These are phyloP conservation scores for Macroventuria anomochaeta DNA, from an alignment of 2,329 filamentous ascomycete species.

Conservation along the genomic window DNA sequence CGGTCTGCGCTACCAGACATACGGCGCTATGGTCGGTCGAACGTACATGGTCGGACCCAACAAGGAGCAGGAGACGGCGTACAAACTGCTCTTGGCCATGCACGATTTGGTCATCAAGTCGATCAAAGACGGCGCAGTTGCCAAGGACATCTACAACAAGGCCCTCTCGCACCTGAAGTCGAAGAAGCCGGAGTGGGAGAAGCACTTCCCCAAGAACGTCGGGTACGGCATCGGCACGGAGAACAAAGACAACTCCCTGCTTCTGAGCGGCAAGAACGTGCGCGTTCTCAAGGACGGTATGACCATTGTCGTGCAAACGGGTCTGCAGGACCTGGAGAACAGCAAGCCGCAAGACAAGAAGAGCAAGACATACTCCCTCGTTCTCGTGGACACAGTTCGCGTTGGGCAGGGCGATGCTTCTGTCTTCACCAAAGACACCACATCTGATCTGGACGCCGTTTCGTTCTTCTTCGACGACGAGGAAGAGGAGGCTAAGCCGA, in stretches of 20 bases:
- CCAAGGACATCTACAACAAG: slow-evolving; percentile 92
- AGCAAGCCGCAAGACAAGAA: slow-evolving; percentile 86
- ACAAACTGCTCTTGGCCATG: slow-evolving; percentile 83
- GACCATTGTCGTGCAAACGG: slow-evolving; percentile 90
- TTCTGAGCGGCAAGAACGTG: slow-evolving; percentile 85
- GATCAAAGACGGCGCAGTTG: slow-evolving; percentile 81
- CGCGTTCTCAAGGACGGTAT: slow-evolving; percentile 91
- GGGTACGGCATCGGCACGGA: slow-evolving; percentile 94
- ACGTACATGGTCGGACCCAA: slow-evolving; percentile 98
- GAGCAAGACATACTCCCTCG: slow-evolving; percentile 85
- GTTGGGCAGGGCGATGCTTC: slow-evolving; percentile 79
- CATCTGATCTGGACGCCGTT: slow-evolving; percentile 88
- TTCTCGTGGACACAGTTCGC: slow-evolving; percentile 91
- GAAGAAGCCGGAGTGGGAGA: slow-evolving; percentile 94
- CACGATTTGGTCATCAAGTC: slow-evolving; percentile 92
- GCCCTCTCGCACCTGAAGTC: slow-evolving; percentile 79
- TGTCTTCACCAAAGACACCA: slow-evolving; percentile 92
- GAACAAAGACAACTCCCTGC: slow-evolving; percentile 79
- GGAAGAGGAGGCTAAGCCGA: slow-evolving; percentile 80
- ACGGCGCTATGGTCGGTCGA: slow-evolving; percentile 88
- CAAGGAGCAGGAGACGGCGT: slow-evolving; percentile 92
- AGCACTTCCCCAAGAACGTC: slow-evolving; percentile 91
- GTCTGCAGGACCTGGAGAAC: slow-evolving; percentile 89
- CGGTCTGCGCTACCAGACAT: slow-evolving; percentile 93
- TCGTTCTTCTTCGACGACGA: slow-evolving; percentile 99